A percentile compares a stretch with the other conserved stretches of the same genome.
These are phyloP conservation scores for Graphilbum fragrans DNA, from an alignment of 2,329 filamentous ascomycete species.

Conservation along the genomic window DNA sequence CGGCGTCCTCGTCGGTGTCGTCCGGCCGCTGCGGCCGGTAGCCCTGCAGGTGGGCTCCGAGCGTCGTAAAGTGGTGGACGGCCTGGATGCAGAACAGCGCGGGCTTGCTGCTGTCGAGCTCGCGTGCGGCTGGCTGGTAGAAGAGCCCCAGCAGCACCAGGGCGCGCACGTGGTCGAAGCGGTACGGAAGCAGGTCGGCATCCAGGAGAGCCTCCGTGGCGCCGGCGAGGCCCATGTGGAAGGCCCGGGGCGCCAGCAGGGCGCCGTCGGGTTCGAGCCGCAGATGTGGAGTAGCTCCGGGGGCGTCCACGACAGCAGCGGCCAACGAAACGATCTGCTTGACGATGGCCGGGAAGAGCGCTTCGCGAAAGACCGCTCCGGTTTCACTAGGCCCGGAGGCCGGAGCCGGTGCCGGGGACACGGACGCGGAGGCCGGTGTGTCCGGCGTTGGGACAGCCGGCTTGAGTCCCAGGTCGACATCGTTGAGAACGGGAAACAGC, in stretches of 20 bases:
- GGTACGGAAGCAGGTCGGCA: conserved; percentile 38
- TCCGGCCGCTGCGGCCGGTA: conserved; percentile 19
- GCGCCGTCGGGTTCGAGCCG: conserved; percentile 27
- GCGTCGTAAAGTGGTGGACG: conserved; percentile 43
- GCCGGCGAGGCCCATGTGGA: conserved; percentile 33
- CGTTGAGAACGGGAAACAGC: conserved; percentile 38
- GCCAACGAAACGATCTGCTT: conserved; percentile 43
- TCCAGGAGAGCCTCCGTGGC: conserved; percentile 38
- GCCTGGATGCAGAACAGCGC: conserved; percentile 40
- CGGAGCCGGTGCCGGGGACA: not conserved
- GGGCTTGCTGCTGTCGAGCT: conserved; percentile 41
- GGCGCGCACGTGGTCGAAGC: conserved; percentile 42
- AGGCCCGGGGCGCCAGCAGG: conserved; percentile 31
- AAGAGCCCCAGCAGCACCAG: conserved; percentile 45
- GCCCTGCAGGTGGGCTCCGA: conserved; percentile 40
- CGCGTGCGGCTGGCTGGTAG: conserved; percentile 35
- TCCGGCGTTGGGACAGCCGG: conserved; percentile 1
- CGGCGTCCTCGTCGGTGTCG: conserved; percentile 21
- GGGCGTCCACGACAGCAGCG: conserved; percentile 32
- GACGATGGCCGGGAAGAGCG: conserved; percentile 27
- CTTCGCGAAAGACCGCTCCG: not conserved
- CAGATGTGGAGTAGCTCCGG: conserved; percentile 27
- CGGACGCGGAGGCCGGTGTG: not conserved
- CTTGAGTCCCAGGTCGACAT: conserved; percentile 16
- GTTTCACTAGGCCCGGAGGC: not conserved